A percentile compares a stretch with the other conserved stretches of the same genome.
phyloP scores from a whole-genome alignment of 208 protist genomes.

The Kentomonas sorsogonicus region DNA sequence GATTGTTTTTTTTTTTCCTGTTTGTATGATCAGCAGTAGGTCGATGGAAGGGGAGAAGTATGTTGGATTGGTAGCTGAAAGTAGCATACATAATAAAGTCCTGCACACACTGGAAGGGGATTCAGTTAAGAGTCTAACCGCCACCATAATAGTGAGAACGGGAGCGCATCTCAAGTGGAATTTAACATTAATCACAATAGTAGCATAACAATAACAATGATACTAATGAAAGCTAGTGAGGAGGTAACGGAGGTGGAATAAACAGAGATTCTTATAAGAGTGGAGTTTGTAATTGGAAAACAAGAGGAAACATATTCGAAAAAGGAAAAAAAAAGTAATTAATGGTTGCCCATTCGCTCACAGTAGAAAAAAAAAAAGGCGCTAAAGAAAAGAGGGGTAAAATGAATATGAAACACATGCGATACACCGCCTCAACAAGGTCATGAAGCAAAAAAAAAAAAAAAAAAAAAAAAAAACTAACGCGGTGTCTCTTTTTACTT shows the following conservation, averaged over 20 bases:
- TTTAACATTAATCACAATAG: too few relatives aligned
- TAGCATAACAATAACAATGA: not conserved
- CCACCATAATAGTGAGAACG: too few relatives aligned
- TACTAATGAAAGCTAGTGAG: not conserved
- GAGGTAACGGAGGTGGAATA: too few relatives aligned
- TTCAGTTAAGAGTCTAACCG: too few relatives aligned
- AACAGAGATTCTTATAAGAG: too few relatives aligned
- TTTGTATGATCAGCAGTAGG: not conserved
- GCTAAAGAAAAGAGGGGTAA: not conserved
- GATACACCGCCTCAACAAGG: constrained; percentile 1
- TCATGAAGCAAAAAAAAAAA: constrained; percentile 15
- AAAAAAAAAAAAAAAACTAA: constrained; percentile 18
- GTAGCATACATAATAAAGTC: too few relatives aligned
- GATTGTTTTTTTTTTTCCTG: constrained; percentile 6
- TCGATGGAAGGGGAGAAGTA: not conserved
- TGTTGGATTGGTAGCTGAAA: not conserved
- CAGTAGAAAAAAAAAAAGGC: constrained; percentile 3
- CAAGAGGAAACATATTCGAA: not conserved
- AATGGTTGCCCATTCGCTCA: not conserved
- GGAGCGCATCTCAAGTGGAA: too few relatives aligned
- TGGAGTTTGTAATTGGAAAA: not conserved
- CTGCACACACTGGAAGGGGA: too few relatives aligned
- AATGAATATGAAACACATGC: not conserved
- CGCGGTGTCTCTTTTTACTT: constrained; percentile 8
- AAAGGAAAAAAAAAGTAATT: constrained; percentile 6